Conservation (phyloP, 768 basidiomycete species). For the Gelatoporia subvermispora region DNA sequence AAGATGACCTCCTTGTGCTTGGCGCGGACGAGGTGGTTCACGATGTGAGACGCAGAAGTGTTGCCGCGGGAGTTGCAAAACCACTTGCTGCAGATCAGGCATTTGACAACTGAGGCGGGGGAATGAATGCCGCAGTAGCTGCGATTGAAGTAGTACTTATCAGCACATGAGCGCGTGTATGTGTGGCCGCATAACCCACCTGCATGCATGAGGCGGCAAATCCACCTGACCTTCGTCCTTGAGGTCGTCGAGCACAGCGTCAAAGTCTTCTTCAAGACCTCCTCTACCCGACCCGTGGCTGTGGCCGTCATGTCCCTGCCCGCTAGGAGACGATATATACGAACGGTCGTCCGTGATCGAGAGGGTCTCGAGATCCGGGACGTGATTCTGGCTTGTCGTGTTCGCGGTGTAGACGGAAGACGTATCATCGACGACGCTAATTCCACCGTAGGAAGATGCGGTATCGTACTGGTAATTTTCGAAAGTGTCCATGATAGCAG, state of each 20-base stretch:
- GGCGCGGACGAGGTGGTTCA: slow-evolving; percentile 97
- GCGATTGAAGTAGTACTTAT: slow-evolving; percentile 1
- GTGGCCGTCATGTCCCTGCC: slow-evolving; percentile 24
- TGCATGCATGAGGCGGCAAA: slow-evolving; percentile 92
- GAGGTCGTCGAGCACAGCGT: slow-evolving; percentile 83
- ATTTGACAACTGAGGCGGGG: slow-evolving; percentile 95
- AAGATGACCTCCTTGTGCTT: slow-evolving; percentile 99
- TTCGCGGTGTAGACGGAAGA: slow-evolving; percentile 78
- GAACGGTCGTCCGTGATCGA: slow-evolving; percentile 64
- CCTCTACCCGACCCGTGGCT: slow-evolving; percentile 14
- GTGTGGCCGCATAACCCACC: slow-evolving; percentile 43
- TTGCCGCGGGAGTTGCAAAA: slow-evolving; percentile 99
- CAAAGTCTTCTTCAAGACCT: slow-evolving; percentile 73
- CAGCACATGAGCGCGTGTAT: neutral
- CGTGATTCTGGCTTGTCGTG: slow-evolving; percentile 47
- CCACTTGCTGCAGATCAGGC: slow-evolving; percentile 88
- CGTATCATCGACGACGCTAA: slow-evolving; percentile 71
- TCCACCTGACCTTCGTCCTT: slow-evolving; percentile 78
- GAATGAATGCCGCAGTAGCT: slow-evolving; percentile 99
- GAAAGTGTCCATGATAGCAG: slow-evolving; percentile 62
- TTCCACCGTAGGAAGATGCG: slow-evolving; percentile 72
- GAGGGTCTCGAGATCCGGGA: slow-evolving; percentile 57
- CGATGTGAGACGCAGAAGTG: slow-evolving; percentile 97
- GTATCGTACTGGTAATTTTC: slow-evolving; percentile 86
- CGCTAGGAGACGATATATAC: slow-evolving; percentile 29